Base-by-base conservation (phyloP, 352 stramenopile genomes). In the Globisporangium nunn region DNA sequence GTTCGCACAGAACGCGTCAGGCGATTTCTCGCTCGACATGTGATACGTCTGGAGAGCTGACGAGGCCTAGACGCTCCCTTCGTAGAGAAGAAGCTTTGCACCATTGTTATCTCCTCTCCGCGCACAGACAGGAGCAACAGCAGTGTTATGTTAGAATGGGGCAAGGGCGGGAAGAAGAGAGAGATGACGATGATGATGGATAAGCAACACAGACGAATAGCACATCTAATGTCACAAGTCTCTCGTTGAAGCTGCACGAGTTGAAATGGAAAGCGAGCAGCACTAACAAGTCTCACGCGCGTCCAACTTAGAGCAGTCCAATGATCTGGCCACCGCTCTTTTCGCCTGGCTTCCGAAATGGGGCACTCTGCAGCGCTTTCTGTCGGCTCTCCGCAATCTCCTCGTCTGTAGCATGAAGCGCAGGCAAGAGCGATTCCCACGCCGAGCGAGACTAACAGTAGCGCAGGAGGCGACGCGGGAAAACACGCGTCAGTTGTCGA, bases 401-500 rank as follows among this genome's bases (percentile, higher is more conserved):
- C 49, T 74, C 61, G 1, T 86, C 70, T 4, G 71, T 75, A n/a
- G 81, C 63, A 31, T 78, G 62, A n/a, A 94, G 66, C 11, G 71
- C 68, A 30, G 84, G 85, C 1, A 88, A 65, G 35, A 94, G 58
- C 28, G 70, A 80, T 56, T 88, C 78, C 84, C 84, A 94, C 7
- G 84, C 74, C 52, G 73, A 70, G 18, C 79, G 80, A 4, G 84
- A 75, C 84, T 94, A 50, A 2, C 15, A 4, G 11, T 4, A 14
- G 11, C 11, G 11, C 37, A 17, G 17, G 1, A 43, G 23, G 23
- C 1, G 23, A 23, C 23, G 23, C 23, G 23, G 23, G 23, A 4
- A 43, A 10, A 43, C 23, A 52, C 47, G 47, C 15, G 29, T 40
- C 2, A 52, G 30, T 15, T 5, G 40, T 43, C 37, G 37, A 17